Evolutionary conservation across 1,284 basidiomycete genomes (phyloP).

Genomic region (Sanghuangporus weigelae): DNA sequence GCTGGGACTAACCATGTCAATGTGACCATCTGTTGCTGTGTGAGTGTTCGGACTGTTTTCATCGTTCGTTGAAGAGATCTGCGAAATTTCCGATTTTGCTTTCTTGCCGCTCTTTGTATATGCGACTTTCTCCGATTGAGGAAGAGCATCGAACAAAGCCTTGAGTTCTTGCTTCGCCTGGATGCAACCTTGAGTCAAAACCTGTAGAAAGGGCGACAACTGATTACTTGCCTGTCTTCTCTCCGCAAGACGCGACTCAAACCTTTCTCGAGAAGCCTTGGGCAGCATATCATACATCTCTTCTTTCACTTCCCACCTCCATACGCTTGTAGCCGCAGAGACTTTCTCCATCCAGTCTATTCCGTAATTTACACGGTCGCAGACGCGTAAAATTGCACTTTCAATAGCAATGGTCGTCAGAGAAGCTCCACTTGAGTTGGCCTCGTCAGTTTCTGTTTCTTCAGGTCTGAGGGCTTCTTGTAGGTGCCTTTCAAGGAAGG

Average conservation of each 20-base stretch:
- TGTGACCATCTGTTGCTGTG: neutral
- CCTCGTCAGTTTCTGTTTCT: conserved; percentile 37
- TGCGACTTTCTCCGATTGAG: conserved; percentile 47
- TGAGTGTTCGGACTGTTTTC: neutral
- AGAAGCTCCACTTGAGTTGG: conserved; percentile 10
- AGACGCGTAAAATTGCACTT: conserved; percentile 51
- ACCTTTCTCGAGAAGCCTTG: conserved; percentile 60
- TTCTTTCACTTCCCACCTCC: conserved; percentile 83
- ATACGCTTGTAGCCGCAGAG: conserved; percentile 63
- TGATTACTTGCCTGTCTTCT: conserved; percentile 52
- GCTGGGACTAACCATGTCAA: conserved; percentile 4
- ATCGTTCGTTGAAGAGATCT: neutral
- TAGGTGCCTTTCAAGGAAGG: conserved; percentile 57
- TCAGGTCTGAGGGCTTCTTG: conserved; percentile 60
- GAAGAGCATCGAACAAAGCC: conserved; percentile 46
- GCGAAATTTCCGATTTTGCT: conserved; percentile 33
- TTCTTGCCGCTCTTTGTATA: conserved; percentile 49
- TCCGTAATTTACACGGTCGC: conserved; percentile 71
- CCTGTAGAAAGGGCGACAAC: conserved; percentile 1
- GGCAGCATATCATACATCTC: conserved; percentile 61
- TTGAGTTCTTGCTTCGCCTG: conserved; percentile 60
- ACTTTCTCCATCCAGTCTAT: conserved; percentile 48
- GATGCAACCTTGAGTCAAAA: conserved; percentile 7
- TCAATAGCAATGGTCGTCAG: conserved; percentile 54
- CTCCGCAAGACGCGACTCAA: conserved; percentile 57